Base-by-base conservation (phyloP, 176 grass and related monocot species). In the Saccharum officinarum region DNA sequence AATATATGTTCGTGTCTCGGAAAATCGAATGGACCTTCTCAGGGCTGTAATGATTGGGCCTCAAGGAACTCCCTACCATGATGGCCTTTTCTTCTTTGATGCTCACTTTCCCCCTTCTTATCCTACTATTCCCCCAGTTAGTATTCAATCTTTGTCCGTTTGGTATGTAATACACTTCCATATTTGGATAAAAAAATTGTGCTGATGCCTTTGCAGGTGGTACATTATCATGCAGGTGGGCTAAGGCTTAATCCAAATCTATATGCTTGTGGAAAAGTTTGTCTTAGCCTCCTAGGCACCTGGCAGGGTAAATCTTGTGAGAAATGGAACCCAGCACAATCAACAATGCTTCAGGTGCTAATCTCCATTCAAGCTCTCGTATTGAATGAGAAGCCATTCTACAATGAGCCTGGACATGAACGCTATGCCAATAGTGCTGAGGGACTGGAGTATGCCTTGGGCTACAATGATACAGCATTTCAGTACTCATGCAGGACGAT, bases 31-130 rank as follows among this genome's bases (percentile, higher is more conserved):
- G 75, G 95, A 97, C 81, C 92, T 97, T 83, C 92, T 97, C 46
- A 95, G 95, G 66, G 95, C 95, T 73, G 95, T 89, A 67, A 90
- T 97, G 34, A 70, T 95, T 74, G 95, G 95, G 41, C 88, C 95
- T 65, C 74, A 87, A 70, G 95, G 92, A 84, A 97, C 95, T 82
- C 95, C 95, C 11, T 97, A 97, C 60, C 95, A 97, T 88, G 87
- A 97, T 86, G 95, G 95, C 49, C 95, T 97, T 59, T 97, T 97
- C 80, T 97, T 97, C 88, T 97, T 97, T 83, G 95, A 97, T 84
- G 85, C 86, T 78, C 90, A 90, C 8, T 97, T 97, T 72, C 67
- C 92, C 69, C 11, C 84, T 22, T 80, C 76, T 78, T 97, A 95
- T 78, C 95, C 95, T 65, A 38, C 92, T 65, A 64, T 7, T 79